These are phyloP conservation scores for Penicillium sp. DNA, from an alignment of 2,329 filamentous ascomycete genomes.

Conservation along the genomic window DNA sequence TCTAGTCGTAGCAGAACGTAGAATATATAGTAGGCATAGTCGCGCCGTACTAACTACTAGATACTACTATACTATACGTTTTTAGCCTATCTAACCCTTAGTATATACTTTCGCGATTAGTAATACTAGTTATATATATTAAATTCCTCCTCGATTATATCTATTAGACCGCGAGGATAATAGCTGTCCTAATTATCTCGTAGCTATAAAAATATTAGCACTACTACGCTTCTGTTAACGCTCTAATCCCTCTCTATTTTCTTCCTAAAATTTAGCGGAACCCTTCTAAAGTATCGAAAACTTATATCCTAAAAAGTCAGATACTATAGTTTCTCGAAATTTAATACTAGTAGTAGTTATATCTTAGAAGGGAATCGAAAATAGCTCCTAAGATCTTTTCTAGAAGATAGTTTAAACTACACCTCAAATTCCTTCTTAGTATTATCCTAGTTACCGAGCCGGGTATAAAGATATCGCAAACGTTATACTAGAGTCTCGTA, in stretches of 20 bases:
- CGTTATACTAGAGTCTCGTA: too few species aligned
- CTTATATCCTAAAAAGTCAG: too few species aligned
- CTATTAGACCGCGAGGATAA: background rate
- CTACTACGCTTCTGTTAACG: background rate
- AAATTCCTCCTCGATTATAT: background rate
- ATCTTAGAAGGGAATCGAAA: too few species aligned
- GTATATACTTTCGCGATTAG: background rate
- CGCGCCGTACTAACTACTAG: conserved; percentile 2
- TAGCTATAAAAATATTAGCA: background rate
- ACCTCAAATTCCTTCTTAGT: too few species aligned
- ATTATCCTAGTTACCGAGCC: too few species aligned
- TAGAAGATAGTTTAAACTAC: too few species aligned
- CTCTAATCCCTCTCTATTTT: background rate
- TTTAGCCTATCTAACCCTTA: background rate
- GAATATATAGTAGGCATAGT: conserved; percentile 2
- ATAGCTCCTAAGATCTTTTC: too few species aligned
- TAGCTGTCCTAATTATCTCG: background rate
- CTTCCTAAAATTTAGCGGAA: too few species aligned
- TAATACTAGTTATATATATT: background rate
- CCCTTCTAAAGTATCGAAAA: too few species aligned
- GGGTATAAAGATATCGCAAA: too few species aligned
- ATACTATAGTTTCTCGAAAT: too few species aligned
- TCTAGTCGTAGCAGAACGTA: conserved; percentile 2
- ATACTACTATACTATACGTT: background rate
- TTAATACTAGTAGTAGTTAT: too few species aligned